Evolutionary conservation across 2,329 filamentous ascomycete genomes (phyloP).

Genomic region (Penicillium hesseltinei): DNA sequence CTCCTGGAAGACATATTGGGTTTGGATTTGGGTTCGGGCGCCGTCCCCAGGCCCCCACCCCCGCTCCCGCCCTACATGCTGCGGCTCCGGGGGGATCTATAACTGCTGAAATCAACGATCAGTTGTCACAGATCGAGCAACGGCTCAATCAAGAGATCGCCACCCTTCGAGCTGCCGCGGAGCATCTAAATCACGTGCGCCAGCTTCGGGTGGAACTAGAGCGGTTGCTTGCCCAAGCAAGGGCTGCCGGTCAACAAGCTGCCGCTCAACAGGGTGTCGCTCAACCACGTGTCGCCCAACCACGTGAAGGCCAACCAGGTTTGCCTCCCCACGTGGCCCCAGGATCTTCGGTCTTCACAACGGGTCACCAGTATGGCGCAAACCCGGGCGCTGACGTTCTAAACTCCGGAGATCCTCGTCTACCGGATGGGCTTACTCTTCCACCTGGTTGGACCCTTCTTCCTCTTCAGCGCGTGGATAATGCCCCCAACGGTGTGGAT

Average conservation of each 20-base stretch:
- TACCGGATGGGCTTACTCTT: slow-evolving; percentile 52
- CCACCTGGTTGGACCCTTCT: slow-evolving; percentile 50
- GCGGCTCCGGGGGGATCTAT: slow-evolving; percentile 19
- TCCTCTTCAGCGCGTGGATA: slow-evolving; percentile 28
- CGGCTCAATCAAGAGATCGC: slow-evolving; percentile 67
- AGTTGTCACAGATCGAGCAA: slow-evolving; percentile 66
- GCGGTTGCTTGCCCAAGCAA: slow-evolving; percentile 57
- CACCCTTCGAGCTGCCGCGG: slow-evolving; percentile 60
- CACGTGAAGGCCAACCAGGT: not conserved
- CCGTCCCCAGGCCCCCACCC: slow-evolving; percentile 24
- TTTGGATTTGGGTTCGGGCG: slow-evolving; percentile 45
- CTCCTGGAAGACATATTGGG: slow-evolving; percentile 40
- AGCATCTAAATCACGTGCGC: slow-evolving; percentile 68
- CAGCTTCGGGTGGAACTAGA: slow-evolving; percentile 66
- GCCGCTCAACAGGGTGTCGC: not conserved
- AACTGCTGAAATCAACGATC: slow-evolving; percentile 49
- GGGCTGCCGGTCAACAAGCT: not conserved
- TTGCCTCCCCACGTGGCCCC: slow-evolving; percentile 14
- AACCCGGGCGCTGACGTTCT: slow-evolving; percentile 34
- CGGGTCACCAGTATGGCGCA: slow-evolving; percentile 32
- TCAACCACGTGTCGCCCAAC: not conserved
- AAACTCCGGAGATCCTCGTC: slow-evolving; percentile 43
- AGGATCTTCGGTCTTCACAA: slow-evolving; percentile 19
- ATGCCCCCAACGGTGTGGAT: slow-evolving; percentile 1
- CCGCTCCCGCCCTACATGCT: slow-evolving; percentile 10